phyloP scores from a whole-genome alignment of 1,139 yeast genomes.

The Taphrina wiesneri region DNA sequence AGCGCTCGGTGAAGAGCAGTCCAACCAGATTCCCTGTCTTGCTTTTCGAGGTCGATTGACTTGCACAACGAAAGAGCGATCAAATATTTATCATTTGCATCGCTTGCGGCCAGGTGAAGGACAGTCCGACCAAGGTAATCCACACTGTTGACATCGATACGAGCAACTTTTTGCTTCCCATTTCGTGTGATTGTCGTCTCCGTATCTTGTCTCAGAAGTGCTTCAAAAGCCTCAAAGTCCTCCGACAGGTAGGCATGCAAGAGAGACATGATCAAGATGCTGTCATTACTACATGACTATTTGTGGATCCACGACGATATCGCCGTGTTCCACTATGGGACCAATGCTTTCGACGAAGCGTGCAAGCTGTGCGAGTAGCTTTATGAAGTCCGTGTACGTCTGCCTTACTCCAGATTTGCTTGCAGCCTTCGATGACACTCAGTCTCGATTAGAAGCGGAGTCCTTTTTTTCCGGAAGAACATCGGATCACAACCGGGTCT shows the following conservation, averaged over 20 bases:
- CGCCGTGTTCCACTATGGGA: not conserved
- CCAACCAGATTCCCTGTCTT: slow-evolving; percentile 81
- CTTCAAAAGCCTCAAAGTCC: slow-evolving; percentile 7
- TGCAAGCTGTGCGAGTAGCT: too few relatives aligned
- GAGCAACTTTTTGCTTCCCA: not conserved
- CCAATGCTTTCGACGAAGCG: too few relatives aligned
- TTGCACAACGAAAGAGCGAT: slow-evolving; percentile 54
- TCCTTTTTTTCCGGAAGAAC: not conserved
- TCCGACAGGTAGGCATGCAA: slow-evolving; percentile 25
- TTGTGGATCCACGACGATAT: not conserved
- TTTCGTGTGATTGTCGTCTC: not conserved
- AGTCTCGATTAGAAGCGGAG: too few relatives aligned
- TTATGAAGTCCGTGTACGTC: too few relatives aligned
- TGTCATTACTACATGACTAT: not conserved
- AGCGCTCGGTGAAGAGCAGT: slow-evolving; percentile 73
- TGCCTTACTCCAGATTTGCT: too few relatives aligned
- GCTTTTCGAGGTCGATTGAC: slow-evolving; percentile 51
- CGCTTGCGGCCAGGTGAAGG: slow-evolving; percentile 59
- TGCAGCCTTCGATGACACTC: too few relatives aligned
- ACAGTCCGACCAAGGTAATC: slow-evolving; percentile 60
- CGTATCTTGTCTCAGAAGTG: not conserved
- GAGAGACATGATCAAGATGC: not conserved
- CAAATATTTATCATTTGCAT: slow-evolving; percentile 55
- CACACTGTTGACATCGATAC: slow-evolving; percentile 12
- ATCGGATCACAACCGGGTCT: not conserved